These are phyloP conservation scores for Nepenthes mirabilis DNA, from an alignment of 148 eudicot species.

Conservation along the genomic window DNA sequence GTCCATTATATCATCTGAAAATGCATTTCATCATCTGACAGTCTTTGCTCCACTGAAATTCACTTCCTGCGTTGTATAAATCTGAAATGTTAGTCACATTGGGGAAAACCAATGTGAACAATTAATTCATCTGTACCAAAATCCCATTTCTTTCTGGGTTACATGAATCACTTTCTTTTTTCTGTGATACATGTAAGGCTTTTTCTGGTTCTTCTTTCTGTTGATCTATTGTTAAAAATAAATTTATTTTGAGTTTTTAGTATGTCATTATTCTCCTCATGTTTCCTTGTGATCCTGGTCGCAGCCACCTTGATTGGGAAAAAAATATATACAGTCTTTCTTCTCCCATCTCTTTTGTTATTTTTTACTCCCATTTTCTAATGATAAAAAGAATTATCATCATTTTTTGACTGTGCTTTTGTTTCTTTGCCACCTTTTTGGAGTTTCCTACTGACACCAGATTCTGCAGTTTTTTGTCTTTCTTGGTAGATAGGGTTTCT, in stretches of 20 bases:
- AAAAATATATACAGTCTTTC: not conserved
- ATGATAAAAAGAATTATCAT: no score
- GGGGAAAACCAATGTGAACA: constrained; percentile 41
- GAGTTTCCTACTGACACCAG: no score
- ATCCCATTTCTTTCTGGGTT: not conserved
- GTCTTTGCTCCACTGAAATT: constrained; percentile 18
- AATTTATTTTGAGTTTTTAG: not conserved
- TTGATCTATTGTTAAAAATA: not conserved
- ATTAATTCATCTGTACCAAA: constrained; percentile 13
- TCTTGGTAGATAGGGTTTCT: no score
- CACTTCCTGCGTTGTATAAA: constrained; percentile 44
- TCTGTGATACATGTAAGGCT: not conserved
- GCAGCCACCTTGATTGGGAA: not conserved
- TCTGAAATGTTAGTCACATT: constrained; percentile 34
- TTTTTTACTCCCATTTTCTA: not conserved
- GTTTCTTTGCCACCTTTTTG: no score
- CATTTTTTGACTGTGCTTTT: no score
- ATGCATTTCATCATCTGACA: constrained; percentile 20
- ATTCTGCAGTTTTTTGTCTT: no score
- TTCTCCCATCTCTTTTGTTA: not conserved
- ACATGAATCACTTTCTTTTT: not conserved
- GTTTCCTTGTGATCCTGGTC: constrained; percentile 1
- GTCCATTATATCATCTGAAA: constrained; percentile 18
- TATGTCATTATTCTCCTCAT: not conserved
- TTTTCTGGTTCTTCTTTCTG: not conserved